Conservation (phyloP, 1,284 basidiomycete species). For the Fistulinella staudtii region DNA sequence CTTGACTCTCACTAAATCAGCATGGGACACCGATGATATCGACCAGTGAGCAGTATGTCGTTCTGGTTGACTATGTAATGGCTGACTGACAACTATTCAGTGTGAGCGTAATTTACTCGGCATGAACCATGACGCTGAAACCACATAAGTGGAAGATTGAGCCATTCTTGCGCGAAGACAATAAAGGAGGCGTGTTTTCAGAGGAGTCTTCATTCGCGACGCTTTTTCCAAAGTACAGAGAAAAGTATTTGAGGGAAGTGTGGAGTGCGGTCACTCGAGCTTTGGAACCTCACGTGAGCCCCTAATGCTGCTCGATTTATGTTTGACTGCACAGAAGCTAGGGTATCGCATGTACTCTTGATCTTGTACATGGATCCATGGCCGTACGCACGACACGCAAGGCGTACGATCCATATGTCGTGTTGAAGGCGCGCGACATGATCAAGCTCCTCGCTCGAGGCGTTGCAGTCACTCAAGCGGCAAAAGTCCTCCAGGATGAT, state of each 20-base stretch:
- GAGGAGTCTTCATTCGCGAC: conserved; percentile 98
- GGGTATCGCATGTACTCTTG: conserved; percentile 90
- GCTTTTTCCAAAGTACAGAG: conserved; percentile 97
- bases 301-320: not conserved
- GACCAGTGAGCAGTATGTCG: conserved; percentile 72
- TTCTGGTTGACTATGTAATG: conserved; percentile 3
- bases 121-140: conserved; percentile 11
- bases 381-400: conserved; percentile 95
- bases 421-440: conserved; percentile 94
- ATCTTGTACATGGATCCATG: conserved; percentile 97
- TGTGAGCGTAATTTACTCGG: conserved; percentile 24
- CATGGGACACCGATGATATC: conserved; percentile 99
- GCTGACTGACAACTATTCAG: conserved; percentile 27
- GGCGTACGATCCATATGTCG: conserved; percentile 94
- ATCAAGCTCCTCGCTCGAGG: conserved; percentile 93
- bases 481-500: conserved; percentile 88
- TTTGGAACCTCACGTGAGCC: conserved; percentile 73
- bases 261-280: conserved; percentile 93
- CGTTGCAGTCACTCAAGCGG: conserved; percentile 80
- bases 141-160: conserved; percentile 81
- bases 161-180: conserved; percentile 70
- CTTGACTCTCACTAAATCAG: conserved; percentile 40
- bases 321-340: conserved; percentile 31
- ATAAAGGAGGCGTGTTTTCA: conserved; percentile 78
- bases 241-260: conserved; percentile 92